Evolutionary conservation across 1,284 basidiomycete genomes (phyloP).

Genomic region (Boletus calvinii): DNA sequence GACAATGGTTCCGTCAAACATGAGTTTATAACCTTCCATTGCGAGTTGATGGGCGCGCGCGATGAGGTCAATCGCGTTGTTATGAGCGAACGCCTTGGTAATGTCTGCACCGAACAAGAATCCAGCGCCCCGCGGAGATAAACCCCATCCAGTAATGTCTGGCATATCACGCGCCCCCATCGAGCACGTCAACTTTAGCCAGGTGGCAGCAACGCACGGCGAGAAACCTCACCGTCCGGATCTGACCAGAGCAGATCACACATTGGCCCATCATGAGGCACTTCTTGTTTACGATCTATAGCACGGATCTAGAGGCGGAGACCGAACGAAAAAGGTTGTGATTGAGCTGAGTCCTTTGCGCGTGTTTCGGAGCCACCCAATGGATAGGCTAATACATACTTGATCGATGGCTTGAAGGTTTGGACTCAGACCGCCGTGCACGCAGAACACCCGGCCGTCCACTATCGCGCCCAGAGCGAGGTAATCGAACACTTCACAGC

Average conservation of each 20-base stretch:
- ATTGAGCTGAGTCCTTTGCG: conserved; percentile 19
- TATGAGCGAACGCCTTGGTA: conserved; percentile 85
- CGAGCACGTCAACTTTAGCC: conserved; percentile 8
- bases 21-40: conserved; percentile 98
- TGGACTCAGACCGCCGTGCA: conserved; percentile 92
- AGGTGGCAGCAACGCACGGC: conserved; percentile 7
- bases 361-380: conserved; percentile 28
- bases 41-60: conserved; percentile 97
- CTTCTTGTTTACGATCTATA: conserved; percentile 97
- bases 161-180: not conserved
- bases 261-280: conserved; percentile 99
- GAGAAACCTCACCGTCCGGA: conserved; percentile 73
- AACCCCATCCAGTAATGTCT: conserved; percentile 93
- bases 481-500: conserved; percentile 98
- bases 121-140: conserved; percentile 95
- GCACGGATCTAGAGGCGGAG: conserved; percentile 73
- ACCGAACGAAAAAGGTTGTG: conserved; percentile 21
- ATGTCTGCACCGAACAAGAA: conserved; percentile 95
- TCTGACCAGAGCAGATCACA: conserved; percentile 99
- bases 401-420: conserved; percentile 84
- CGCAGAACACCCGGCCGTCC: conserved; percentile 90
- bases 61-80: conserved; percentile 92
- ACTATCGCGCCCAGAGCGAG: conserved; percentile 93
- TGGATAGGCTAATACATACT: conserved; percentile 46
- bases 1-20: conserved; percentile 95